Base-by-base conservation (phyloP, 352 stramenopile species). In the Globisporangium solare region DNA sequence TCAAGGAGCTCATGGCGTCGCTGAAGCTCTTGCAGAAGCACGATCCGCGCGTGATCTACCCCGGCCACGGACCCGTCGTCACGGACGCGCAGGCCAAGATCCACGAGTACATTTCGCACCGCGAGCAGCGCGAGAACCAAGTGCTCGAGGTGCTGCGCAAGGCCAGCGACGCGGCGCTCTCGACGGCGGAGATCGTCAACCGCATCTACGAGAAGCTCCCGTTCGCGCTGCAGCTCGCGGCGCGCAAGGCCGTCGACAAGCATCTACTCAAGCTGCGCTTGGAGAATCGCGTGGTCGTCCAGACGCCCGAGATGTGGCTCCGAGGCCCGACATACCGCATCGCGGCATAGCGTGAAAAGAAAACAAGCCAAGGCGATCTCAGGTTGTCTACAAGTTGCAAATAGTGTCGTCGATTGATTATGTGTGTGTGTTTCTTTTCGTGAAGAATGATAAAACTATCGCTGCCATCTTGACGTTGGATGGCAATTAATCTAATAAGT, bases 1-100 rank as follows among this genome's bases (percentile, higher is more conserved):
- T 97, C 11, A 48, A 54, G 8, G 73, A 89, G 41, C 87, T 95
- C 49, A 91, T 96, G 80, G 56, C 64, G 21, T 92, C 79, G 18
- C 61, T 97, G 11, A 39, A 47, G 14, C 77, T 72, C 31, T 56
- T 97, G 20, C 71, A 73, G 14, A 57, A 45, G 10, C 69, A 57
- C 3, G 42, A 64, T 3, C 73, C 79, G 49, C 43, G 41, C 21
- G 69, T 74, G 11, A 87, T 96, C 32, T 95, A 89, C 51, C 79
- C 83, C 0, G 84, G 79, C 3, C 86, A 96, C 43, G 86, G 86
- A 0, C 78, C 79, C 0, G 71, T 93, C 14, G 74, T 94, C 1
- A 32, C 61, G 0, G 67, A 91, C 37, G 80, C 83, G n/a, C n/a
- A 60, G 8, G 63, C 60, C 7, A 89, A 89, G 63, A 87, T 96